Evolutionary conservation across 1,284 basidiomycete genomes (phyloP), one percentile per base, ranked within the genome.

Genomic region (Pseudozyma flocculosa): DNA sequence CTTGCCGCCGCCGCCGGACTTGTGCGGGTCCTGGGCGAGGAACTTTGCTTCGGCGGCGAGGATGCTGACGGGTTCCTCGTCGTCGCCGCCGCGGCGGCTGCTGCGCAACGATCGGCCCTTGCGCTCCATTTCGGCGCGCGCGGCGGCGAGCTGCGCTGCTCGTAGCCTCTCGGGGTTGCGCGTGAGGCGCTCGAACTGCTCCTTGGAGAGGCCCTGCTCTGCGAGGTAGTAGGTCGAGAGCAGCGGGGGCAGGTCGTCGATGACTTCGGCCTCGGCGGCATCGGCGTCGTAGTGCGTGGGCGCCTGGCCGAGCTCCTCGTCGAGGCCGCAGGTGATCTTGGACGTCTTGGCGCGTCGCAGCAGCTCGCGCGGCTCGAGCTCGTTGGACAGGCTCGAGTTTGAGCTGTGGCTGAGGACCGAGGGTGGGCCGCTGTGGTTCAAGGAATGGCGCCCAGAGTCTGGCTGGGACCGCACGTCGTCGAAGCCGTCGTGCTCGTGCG

Each of bases 61-160:
- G 43, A 63, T 59, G 53, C 61, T 63, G 52, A 63, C 55, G 15
- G 61, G 53, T 23, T 63, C 61, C 39, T 59, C 59, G 43, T 46
- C 43, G n/a, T 29, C 26, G 7, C 26, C 11, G 26, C 26, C 11
- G 26, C 11, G 7, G 11, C 26, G 26, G 11, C 26, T 11, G 7
- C 7, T 7, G 5, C 26, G 26, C 26, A 11, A 29, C 26, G 5
- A 11, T 29, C 11, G 26, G 11, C 7, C 11, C 26, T 29, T 29
- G 26, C 26, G 26, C 26, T 29, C 26, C 11, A 7, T 29, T 11
- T 29, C 26, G 26, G 26, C 26, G 5, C 26, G 26, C 26, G 11
- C 5, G 7, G 26, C 26, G 7, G 26, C 26, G 7, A 7, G 26
- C 7, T 29, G 26, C 7, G 26, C 47, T 1, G 60, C 60, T 18